Evolutionary conservation across 306 rosid species (phyloP).

Genomic region (Vigna hirtella): DNA sequence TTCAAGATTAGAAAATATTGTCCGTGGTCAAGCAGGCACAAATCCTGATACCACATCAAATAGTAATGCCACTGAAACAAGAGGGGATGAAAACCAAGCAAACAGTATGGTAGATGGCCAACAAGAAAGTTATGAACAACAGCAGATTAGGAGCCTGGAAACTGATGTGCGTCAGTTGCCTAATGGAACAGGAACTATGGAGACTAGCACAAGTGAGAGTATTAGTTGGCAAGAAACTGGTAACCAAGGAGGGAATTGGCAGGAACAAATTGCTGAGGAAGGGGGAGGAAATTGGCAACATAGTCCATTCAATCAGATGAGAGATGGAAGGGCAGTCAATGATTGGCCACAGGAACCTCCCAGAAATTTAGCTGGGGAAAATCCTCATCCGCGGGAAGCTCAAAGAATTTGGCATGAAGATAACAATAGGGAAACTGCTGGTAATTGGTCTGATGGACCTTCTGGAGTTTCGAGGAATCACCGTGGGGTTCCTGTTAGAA

Average conservation of each 20-base stretch:
- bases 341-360: slow-evolving; percentile 75
- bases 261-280: slow-evolving; percentile 67
- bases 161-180: slow-evolving; percentile 58
- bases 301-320: slow-evolving; percentile 68
- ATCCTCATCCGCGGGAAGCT: slow-evolving; percentile 62
- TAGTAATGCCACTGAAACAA: slow-evolving; percentile 64
- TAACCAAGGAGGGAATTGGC: slow-evolving; percentile 70
- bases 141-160: slow-evolving; percentile 64
- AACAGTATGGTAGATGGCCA: slow-evolving; percentile 59
- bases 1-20: slow-evolving; percentile 87
- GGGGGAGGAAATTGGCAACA: slow-evolving; percentile 77
- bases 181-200: slow-evolving; percentile 61
- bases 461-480: slow-evolving; percentile 80
- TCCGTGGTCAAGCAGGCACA: slow-evolving; percentile 82
- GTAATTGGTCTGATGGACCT: slow-evolving; percentile 87
- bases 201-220: slow-evolving; percentile 60
- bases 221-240: slow-evolving; percentile 74
- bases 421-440: slow-evolving; percentile 72
- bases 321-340: slow-evolving; percentile 66
- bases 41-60: slow-evolving; percentile 71
- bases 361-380: slow-evolving; percentile 67
- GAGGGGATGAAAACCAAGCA: slow-evolving; percentile 63
- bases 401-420: slow-evolving; percentile 75
- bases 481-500: slow-evolving; percentile 74
- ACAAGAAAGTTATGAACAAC: slow-evolving; percentile 64